phyloP scores from a whole-genome alignment of 2,329 filamentous ascomycete genomes.

The Canariomyces notabilis region DNA sequence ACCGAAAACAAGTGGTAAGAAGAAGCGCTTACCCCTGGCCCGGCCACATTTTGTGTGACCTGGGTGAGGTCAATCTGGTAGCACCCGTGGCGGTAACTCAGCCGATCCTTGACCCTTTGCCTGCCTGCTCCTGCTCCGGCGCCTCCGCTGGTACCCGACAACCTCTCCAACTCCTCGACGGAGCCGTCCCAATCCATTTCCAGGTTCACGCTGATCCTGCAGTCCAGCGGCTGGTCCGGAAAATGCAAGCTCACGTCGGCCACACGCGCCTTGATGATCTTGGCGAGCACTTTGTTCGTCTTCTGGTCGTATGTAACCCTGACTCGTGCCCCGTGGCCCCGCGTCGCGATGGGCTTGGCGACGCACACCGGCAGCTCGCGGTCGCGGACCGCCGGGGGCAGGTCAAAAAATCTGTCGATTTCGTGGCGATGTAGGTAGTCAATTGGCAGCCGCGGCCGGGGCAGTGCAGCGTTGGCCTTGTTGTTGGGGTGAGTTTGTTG shows the following conservation, averaged over 20 bases:
- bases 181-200: conserved; percentile 83
- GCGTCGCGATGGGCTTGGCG: conserved; percentile 52
- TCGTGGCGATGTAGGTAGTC: conserved; percentile 79
- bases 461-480: conserved; percentile 37
- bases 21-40: conserved; percentile 15
- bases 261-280: conserved; percentile 88
- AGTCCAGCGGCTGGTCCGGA: conserved; percentile 74
- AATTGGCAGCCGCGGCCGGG: conserved; percentile 54
- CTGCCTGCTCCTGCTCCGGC: too few species aligned
- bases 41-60: conserved; percentile 54
- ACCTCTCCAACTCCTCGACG: conserved; percentile 48
- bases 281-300: conserved; percentile 63
- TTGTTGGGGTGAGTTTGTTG: conserved; percentile 52
- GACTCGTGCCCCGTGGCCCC: conserved; percentile 53
- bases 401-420: conserved; percentile 76
- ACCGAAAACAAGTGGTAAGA: not conserved
- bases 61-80: conserved; percentile 94
- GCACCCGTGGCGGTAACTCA: conserved; percentile 82
- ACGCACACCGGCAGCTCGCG: conserved; percentile 59
- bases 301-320: conserved; percentile 74
- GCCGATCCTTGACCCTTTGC: conserved; percentile 65
- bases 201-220: conserved; percentile 87
- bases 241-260: conserved; percentile 83
- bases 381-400: conserved; percentile 55
- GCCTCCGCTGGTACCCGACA: conserved; percentile 32